Evolutionary conservation across 441 rosid genomes (phyloP).

Genomic region (Melastoma candidum): DNA sequence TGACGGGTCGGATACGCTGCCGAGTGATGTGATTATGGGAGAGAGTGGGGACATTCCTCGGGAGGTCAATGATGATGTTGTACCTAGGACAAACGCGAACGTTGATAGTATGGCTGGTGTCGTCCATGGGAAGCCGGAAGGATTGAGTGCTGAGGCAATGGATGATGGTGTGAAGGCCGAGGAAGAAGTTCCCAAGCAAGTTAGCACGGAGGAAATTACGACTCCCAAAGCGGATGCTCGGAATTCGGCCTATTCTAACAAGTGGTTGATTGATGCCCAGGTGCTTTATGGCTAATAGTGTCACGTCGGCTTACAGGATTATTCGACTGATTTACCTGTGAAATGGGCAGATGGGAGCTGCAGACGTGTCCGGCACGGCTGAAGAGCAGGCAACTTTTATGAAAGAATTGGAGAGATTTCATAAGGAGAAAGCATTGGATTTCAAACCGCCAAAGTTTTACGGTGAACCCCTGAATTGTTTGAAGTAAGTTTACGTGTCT

Average conservation of each 20-base stretch:
- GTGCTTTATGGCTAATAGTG: slow-evolving; percentile 19
- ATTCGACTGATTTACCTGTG: not conserved
- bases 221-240: slow-evolving; percentile 28
- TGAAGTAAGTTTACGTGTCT: slow-evolving; percentile 42
- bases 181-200: slow-evolving; percentile 18
- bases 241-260: slow-evolving; percentile 40
- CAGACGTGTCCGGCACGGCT: slow-evolving; percentile 53
- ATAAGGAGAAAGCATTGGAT: slow-evolving; percentile 50
- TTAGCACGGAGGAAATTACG: slow-evolving; percentile 18
- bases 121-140: slow-evolving; percentile 16
- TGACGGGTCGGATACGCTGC: slow-evolving; percentile 31
- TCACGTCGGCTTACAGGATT: no score
- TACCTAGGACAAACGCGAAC: slow-evolving; percentile 4
- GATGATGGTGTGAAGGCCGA: slow-evolving; percentile 9
- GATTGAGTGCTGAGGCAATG: slow-evolving; percentile 14
- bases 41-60: slow-evolving; percentile 26
- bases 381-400: slow-evolving; percentile 68
- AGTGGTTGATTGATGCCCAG: slow-evolving; percentile 62
- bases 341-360: slow-evolving; percentile 44
- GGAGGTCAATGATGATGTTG: slow-evolving; percentile 13
- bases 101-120: slow-evolving; percentile 13
- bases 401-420: slow-evolving; percentile 66
- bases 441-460: slow-evolving; percentile 86
- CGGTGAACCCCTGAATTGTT: slow-evolving; percentile 80
- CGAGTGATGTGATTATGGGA: slow-evolving; percentile 30